phyloP scores from a whole-genome alignment of 768 basidiomycete genomes.

The Trichaptum fuscoviolaceum region DNA sequence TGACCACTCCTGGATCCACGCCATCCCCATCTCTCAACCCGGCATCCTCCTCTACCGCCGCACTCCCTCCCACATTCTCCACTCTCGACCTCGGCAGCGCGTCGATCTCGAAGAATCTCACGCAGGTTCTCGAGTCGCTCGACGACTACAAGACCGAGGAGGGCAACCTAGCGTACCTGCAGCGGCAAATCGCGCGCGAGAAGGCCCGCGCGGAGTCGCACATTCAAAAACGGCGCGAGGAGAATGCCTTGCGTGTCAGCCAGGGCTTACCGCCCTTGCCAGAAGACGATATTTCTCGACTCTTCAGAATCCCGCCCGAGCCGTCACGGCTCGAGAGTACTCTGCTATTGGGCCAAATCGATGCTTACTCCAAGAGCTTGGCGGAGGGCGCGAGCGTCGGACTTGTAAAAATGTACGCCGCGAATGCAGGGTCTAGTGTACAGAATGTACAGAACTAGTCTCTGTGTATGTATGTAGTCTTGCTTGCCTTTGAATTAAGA shows the following conservation, averaged over 20 bases:
- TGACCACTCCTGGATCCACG: slow-evolving; percentile 45
- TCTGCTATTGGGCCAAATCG: slow-evolving; percentile 82
- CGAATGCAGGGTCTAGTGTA: slow-evolving; percentile 33
- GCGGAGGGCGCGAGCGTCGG: slow-evolving; percentile 51
- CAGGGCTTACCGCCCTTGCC: slow-evolving; percentile 85
- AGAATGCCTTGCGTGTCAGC: slow-evolving; percentile 70
- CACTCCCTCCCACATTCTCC: slow-evolving; percentile 58
- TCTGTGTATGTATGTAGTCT: background rate
- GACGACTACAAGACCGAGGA: slow-evolving; percentile 88
- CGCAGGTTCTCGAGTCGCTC: slow-evolving; percentile 79
- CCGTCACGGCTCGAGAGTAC: slow-evolving; percentile 86
- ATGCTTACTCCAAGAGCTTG: slow-evolving; percentile 76
- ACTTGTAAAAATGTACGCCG: slow-evolving; percentile 84
- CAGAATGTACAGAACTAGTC: slow-evolving; percentile 1
- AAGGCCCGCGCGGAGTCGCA: slow-evolving; percentile 72
- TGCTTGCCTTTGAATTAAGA: background rate
- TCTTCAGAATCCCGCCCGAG: slow-evolving; percentile 86
- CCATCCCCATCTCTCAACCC: slow-evolving; percentile 33
- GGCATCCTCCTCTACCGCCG: slow-evolving; percentile 31
- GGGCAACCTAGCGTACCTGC: slow-evolving; percentile 84
- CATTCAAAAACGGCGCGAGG: slow-evolving; percentile 82
- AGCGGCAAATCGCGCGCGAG: slow-evolving; percentile 85
- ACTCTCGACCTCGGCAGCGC: slow-evolving; percentile 65
- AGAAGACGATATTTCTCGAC: slow-evolving; percentile 75
- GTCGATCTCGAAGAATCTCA: slow-evolving; percentile 69